Evolutionary conservation across 176 grass and related monocot species (phyloP).

Genomic region (Coix lacrymajobi): DNA sequence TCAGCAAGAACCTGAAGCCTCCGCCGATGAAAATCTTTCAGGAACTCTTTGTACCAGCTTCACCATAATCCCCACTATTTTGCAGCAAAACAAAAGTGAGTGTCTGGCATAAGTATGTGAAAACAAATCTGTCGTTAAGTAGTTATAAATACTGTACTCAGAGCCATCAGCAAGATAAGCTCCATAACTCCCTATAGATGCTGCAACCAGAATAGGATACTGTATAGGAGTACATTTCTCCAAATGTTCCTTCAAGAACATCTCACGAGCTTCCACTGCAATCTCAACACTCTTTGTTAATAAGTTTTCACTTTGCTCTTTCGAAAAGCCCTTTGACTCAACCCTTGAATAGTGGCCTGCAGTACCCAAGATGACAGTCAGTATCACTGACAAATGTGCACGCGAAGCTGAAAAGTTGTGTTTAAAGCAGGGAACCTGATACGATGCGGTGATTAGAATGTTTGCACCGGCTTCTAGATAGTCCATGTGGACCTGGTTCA

Average conservation of each 20-base stretch:
- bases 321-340: constrained; percentile 61
- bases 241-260: constrained; percentile 49
- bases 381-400: not conserved
- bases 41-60: constrained; percentile 56
- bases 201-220: constrained; percentile 69
- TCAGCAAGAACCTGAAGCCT: constrained; percentile 79
- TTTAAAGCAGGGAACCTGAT: constrained; percentile 56
- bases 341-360: constrained; percentile 88
- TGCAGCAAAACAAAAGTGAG: constrained; percentile 20
- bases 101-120: not conserved
- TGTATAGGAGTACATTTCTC: constrained; percentile 26
- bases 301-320: constrained; percentile 59
- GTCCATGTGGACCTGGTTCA: constrained; percentile 86
- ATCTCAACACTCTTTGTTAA: constrained; percentile 71
- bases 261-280: constrained; percentile 59
- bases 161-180: constrained; percentile 98
- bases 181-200: constrained; percentile 92
- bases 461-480: constrained; percentile 88
- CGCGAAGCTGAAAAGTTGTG: not conserved
- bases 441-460: constrained; percentile 84
- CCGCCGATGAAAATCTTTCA: constrained; percentile 87
- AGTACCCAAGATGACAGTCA: constrained; percentile 7
- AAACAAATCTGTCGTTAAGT: not conserved
- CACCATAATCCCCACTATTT: constrained; percentile 80
- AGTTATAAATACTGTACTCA: constrained; percentile 67